These are phyloP conservation scores for Aquilaria agallochum DNA, from an alignment of 441 rosid species.

Conservation along the genomic window DNA sequence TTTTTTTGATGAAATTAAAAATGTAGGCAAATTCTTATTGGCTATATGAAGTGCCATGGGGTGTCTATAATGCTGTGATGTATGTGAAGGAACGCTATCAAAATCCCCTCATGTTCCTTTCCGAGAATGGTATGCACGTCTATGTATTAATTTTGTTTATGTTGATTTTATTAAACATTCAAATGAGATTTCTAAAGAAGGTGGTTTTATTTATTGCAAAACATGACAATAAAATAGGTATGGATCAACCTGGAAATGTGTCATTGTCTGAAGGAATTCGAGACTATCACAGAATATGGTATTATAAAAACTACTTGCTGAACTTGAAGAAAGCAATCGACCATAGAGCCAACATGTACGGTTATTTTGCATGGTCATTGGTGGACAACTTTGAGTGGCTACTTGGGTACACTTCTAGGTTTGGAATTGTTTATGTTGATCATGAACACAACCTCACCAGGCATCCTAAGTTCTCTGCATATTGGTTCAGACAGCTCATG, in stretches of 20 bases:
- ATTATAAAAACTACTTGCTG: conserved; percentile 24
- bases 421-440: conserved; percentile 32
- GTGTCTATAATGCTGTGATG: conserved; percentile 32
- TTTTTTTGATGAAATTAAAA: neutral
- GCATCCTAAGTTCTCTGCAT: conserved; percentile 35
- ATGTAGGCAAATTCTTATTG: conserved; percentile 31
- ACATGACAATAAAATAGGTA: conserved; percentile 12
- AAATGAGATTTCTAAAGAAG: neutral
- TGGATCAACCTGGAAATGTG: conserved; percentile 36
- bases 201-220: neutral
- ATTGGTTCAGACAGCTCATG: conserved; percentile 34
- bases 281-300: conserved; percentile 28
- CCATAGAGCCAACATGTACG: conserved; percentile 31
- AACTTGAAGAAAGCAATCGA: conserved; percentile 35
- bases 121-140: conserved; percentile 26
- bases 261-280: conserved; percentile 24
- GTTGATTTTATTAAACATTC: neutral
- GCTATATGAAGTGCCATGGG: conserved; percentile 42
- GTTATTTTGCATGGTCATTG: conserved; percentile 43
- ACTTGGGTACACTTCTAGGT: conserved; percentile 28
- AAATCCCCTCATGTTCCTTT: conserved; percentile 22
- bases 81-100: conserved; percentile 35
- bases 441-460: conserved; percentile 21
- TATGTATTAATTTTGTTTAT: neutral
- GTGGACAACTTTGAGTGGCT: conserved; percentile 42